Evolutionary conservation across 106 monocot species (phyloP), one percentile per base, ranked within the genome.

Genomic region (Platanthera guangdongensis): DNA sequence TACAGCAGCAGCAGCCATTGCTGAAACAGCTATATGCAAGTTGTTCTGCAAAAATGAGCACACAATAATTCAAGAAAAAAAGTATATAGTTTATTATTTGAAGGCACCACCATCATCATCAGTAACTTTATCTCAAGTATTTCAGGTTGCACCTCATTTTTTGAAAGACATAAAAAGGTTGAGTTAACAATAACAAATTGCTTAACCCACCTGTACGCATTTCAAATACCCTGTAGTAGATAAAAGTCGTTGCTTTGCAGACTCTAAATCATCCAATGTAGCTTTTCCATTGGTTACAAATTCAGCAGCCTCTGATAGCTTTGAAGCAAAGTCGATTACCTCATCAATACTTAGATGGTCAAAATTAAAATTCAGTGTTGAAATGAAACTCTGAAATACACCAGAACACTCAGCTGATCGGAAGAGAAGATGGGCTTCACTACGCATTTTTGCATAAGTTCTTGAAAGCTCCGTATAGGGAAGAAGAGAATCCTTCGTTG

Each of bases 391-490:
- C 45, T 86, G 80, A 32, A 84, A 86, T n/a, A 76, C 22, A 6
- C 75, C 82, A 75, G 74, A 89, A 65, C 87, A 88, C 7, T 85
- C 79, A 51, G 55, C 74, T 22, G 71, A 78, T 51, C 69, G 82
- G 55, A 88, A 78, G 32, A 97, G 71, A 62, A 77, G 51, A 8
- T 76, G 78, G 11, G 91, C 91, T 82, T 97, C 97, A 83, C 80
- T 86, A 10, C 94, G 91, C 97, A 97, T 93, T 76, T 94, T 97
- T 21, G 74, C 69, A 72, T 91, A 97, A 32, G 93, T 91, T 86
- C 88, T 97, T 80, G 93, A 91, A 80, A 97, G 94, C 77, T 97
- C 97, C 13, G 86, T 69, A 86, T 97, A 97, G 28, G 97, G 97
- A 80, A 88, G 91, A 80, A 62, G 68, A 16, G 97, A 86, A 80